These are phyloP conservation scores for Cenchrus americanus DNA, from an alignment of 176 grass and related monocot species.

Conservation along the genomic window DNA sequence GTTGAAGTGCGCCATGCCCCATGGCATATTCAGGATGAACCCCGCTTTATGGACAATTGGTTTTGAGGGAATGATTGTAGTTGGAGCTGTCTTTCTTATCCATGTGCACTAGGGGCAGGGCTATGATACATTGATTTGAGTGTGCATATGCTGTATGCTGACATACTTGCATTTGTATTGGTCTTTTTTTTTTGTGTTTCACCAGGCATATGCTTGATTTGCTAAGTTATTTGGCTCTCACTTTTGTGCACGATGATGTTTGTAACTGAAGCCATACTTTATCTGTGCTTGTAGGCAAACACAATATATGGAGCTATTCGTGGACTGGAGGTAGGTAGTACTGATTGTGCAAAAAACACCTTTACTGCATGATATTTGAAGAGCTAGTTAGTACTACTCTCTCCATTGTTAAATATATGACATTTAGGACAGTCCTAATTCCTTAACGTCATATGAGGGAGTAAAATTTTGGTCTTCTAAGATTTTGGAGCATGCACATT, in stretches of 20 bases:
- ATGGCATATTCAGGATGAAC: slow-evolving; percentile 96
- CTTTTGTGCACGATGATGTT: slow-evolving; percentile 17
- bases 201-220: background rate
- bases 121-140: background rate
- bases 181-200: background rate
- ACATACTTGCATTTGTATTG: background rate
- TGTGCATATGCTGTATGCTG: background rate
- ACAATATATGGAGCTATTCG: slow-evolving; percentile 91
- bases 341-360: background rate
- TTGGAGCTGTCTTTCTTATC: too few relatives aligned
- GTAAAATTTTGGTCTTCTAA: background rate
- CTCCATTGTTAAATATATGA: too few relatives aligned
- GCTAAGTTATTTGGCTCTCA: background rate
- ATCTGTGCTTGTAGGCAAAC: slow-evolving; percentile 63
- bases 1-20: slow-evolving; percentile 78
- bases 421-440: too few relatives aligned
- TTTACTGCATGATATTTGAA: background rate
- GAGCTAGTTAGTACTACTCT: background rate
- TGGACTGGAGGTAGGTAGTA: slow-evolving; percentile 76
- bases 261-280: slow-evolving; percentile 24
- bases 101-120: too few relatives aligned
- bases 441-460: too few relatives aligned
- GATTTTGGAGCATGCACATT: background rate
- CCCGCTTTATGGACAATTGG: too few relatives aligned
- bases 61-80: too few relatives aligned